phyloP scores from a whole-genome alignment of 169 alveolate genomes.

The Plasmodium knowlesi region DNA sequence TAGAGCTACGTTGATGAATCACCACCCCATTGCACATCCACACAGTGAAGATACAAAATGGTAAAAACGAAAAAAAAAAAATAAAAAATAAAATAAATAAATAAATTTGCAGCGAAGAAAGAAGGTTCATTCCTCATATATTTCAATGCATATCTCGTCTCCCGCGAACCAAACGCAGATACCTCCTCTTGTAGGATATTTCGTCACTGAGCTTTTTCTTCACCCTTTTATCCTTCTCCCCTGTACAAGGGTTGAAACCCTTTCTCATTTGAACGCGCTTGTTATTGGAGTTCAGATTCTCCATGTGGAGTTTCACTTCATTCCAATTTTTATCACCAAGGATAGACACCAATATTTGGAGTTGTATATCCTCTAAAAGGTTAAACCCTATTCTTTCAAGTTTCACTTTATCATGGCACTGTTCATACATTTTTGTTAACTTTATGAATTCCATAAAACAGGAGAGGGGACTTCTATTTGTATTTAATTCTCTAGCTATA shows the following conservation, averaged over 20 bases:
- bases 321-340: constrained; percentile 66
- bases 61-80: neutral
- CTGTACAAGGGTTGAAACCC: neutral
- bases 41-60: neutral
- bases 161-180: constrained; percentile 13
- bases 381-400: constrained; percentile 71
- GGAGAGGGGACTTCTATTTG: constrained; percentile 56
- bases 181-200: constrained; percentile 67
- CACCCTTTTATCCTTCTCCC: constrained; percentile 5
- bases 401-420: neutral
- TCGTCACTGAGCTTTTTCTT: constrained; percentile 16
- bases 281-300: constrained; percentile 29
- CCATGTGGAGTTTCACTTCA: constrained; percentile 56
- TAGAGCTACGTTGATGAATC: neutral
- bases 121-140: neutral
- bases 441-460: constrained; percentile 64
- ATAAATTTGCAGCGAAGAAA: neutral
- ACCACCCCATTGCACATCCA: neutral
- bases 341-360: constrained; percentile 66
- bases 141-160: neutral
- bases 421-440: constrained; percentile 53
- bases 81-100: neutral
- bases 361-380: constrained; percentile 66
- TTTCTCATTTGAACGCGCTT: constrained; percentile 30
- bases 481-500: constrained; percentile 70